A percentile compares a stretch with the other conserved stretches of the same genome.
Conservation (phyloP, 106 monocot species). For the Triglochin maritima region DNA sequence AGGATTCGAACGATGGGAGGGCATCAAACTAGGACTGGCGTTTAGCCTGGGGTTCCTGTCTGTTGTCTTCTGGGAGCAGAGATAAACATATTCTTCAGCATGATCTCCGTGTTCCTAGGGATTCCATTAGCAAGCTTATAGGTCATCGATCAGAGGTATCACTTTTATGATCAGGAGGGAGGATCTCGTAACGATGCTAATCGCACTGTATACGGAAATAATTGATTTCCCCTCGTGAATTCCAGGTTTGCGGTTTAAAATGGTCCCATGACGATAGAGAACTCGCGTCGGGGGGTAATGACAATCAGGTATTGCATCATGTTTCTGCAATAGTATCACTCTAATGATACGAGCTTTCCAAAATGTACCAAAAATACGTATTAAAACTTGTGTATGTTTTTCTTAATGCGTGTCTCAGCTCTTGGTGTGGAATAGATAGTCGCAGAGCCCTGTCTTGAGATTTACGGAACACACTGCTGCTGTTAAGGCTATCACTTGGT, state of each 20-base stretch:
- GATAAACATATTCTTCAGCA: constrained; percentile 91
- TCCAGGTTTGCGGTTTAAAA: constrained; percentile 86
- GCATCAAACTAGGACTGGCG: constrained; percentile 82
- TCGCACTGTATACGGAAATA: neutral
- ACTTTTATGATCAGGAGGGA: neutral
- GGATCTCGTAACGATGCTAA: neutral
- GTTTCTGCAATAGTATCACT: too few relatives aligned
- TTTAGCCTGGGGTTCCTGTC: constrained; percentile 88
- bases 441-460: constrained; percentile 53
- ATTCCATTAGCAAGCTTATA: constrained; percentile 55
- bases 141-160: constrained; percentile 90
- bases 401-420: constrained; percentile 36
- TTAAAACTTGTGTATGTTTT: too few relatives aligned
- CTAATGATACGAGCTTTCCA: too few relatives aligned
- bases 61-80: constrained; percentile 85
- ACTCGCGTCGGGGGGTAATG: constrained; percentile 96
- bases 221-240: neutral
- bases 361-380: too few relatives aligned
- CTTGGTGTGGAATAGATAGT: constrained; percentile 78
- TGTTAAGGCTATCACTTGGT: constrained; percentile 99
- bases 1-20: constrained; percentile 68
- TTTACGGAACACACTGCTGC: constrained; percentile 92
- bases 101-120: constrained; percentile 66
- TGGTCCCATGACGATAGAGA: constrained; percentile 96
- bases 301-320: constrained; percentile 59